These are phyloP conservation scores for Tuber microsphaerosporum DNA, from an alignment of 495 filamentous ascomycete species.

Conservation along the genomic window DNA sequence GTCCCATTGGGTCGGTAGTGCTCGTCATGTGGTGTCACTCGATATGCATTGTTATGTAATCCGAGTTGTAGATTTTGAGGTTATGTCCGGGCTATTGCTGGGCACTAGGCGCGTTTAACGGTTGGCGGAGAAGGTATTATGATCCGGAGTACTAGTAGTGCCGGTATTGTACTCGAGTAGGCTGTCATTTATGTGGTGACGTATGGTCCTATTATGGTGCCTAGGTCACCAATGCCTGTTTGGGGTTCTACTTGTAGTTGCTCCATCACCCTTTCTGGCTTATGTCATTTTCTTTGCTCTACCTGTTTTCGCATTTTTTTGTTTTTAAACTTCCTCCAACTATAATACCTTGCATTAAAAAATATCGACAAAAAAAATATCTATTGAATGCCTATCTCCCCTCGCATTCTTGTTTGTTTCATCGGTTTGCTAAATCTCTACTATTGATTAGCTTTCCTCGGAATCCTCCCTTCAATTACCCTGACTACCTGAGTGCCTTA, in stretches of 20 bases:
- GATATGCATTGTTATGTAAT: not conserved
- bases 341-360: not conserved
- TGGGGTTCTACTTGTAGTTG: not conserved
- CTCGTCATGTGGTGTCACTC: not conserved
- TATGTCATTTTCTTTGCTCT: not conserved
- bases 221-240: not conserved
- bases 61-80: not conserved
- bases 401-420: not conserved
- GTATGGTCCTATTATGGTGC: not conserved
- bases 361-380: not conserved
- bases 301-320: not conserved
- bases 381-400: not conserved
- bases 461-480: not conserved
- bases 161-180: too few species aligned
- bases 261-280: not conserved
- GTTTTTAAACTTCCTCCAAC: not conserved
- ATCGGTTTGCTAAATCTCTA: not conserved
- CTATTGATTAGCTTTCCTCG: not conserved
- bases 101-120: not conserved
- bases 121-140: not conserved
- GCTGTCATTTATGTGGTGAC: not conserved
- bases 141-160: not conserved
- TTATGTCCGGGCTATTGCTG: not conserved
- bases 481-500: not conserved
- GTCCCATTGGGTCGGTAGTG: not conserved